A percentile compares a stretch with the other conserved stretches of the same genome.
phyloP scores from a whole-genome alignment of 768 basidiomycete species.

The Hydnomerulius pinastri region DNA sequence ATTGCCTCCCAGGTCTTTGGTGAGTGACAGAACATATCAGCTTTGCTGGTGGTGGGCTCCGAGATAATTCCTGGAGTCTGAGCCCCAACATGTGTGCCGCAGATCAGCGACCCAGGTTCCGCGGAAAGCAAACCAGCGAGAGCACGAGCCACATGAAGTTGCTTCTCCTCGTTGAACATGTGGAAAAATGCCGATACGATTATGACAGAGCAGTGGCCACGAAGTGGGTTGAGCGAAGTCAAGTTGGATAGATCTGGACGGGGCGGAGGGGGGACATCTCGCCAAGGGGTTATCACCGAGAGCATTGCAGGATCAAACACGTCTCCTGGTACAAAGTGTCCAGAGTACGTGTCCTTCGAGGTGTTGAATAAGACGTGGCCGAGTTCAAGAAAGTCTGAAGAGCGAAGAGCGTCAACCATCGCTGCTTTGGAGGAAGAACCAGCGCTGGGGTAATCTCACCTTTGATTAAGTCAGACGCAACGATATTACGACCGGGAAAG shows the following conservation, averaged over 20 bases:
- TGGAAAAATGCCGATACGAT: conserved; percentile 50
- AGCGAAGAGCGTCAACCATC: neutral
- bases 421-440: neutral
- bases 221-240: conserved; percentile 41
- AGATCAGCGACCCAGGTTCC: conserved; percentile 46
- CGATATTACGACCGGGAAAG: conserved; percentile 34
- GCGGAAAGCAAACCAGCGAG: conserved; percentile 45
- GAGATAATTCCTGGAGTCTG: conserved; percentile 38
- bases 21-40: conserved; percentile 28
- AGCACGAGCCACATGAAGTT: conserved; percentile 41
- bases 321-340: conserved; percentile 53
- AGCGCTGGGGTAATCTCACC: conserved; percentile 19
- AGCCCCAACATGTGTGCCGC: conserved; percentile 46
- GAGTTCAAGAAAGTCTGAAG: conserved; percentile 53
- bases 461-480: conserved; percentile 36
- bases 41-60: conserved; percentile 16
- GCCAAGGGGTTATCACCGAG: conserved; percentile 27
- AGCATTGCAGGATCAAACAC: conserved; percentile 47
- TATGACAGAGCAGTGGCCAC: conserved; percentile 47
- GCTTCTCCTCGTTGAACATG: conserved; percentile 45
- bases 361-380: conserved; percentile 59
- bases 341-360: conserved; percentile 51
- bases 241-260: conserved; percentile 30
- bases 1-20: conserved; percentile 26
- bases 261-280: conserved; percentile 15